Conservation (phyloP, 1,284 basidiomycete genomes). For the Heliocybe sulcata region DNA sequence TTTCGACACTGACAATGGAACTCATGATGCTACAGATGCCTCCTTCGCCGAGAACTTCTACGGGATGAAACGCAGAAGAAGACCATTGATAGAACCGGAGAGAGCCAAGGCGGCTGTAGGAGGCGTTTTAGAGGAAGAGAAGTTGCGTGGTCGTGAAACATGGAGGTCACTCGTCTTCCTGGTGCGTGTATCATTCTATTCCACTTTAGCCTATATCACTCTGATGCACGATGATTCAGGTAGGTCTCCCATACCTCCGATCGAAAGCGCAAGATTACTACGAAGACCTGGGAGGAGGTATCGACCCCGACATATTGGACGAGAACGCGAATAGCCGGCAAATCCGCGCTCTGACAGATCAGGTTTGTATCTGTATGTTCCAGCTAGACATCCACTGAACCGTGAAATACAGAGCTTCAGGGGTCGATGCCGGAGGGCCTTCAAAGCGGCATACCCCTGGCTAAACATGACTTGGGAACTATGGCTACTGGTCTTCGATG, state of each 20-base stretch:
- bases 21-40: constrained; percentile 44
- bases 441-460: constrained; percentile 79
- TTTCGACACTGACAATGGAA: neutral
- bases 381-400: constrained; percentile 4
- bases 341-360: constrained; percentile 36
- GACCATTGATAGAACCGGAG: constrained; percentile 62
- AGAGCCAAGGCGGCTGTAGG: constrained; percentile 62
- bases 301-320: constrained; percentile 59
- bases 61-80: constrained; percentile 73
- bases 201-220: neutral
- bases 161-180: constrained; percentile 72
- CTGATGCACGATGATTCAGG: constrained; percentile 30
- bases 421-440: constrained; percentile 47
- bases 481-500: constrained; percentile 79
- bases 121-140: constrained; percentile 55
- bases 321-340: constrained; percentile 40
- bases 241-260: constrained; percentile 85
- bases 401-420: constrained; percentile 28
- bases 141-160: constrained; percentile 55
- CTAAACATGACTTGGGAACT: constrained; percentile 71
- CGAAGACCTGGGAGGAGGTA: constrained; percentile 83
- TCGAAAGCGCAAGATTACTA: constrained; percentile 88
- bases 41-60: constrained; percentile 95
- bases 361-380: constrained; percentile 29
- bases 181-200: constrained; percentile 34